Conservation (phyloP, 2,329 filamentous ascomycete species). For the Coniochaeta hoffmannii region DNA sequence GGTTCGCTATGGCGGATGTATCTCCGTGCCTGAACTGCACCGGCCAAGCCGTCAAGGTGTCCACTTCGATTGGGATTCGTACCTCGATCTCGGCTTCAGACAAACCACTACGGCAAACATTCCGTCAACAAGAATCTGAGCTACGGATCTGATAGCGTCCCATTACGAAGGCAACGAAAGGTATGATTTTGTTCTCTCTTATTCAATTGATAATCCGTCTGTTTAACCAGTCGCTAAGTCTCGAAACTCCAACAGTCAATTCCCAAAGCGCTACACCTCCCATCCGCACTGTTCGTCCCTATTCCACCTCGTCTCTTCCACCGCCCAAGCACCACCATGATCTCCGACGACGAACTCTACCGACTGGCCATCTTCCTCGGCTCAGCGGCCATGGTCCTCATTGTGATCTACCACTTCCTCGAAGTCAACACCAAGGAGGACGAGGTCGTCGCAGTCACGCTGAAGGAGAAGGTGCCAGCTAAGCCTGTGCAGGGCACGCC, state of each 20-base stretch:
- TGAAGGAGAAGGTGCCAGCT: constrained; percentile 19
- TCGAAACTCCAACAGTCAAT: not conserved
- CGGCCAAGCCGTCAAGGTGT: not conserved
- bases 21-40: not conserved
- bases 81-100: not conserved
- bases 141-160: not conserved
- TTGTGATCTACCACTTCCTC: constrained; percentile 92
- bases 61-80: not conserved
- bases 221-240: not conserved
- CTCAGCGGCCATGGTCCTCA: constrained; percentile 81
- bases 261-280: not conserved
- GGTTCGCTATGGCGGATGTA: not conserved
- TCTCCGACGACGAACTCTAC: constrained; percentile 89
- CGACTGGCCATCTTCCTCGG: constrained; percentile 88
- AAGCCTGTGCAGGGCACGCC: constrained; percentile 4
- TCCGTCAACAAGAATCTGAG: not conserved
- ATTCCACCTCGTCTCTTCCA: not conserved
- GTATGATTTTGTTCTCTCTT: not conserved
- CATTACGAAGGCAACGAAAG: not conserved
- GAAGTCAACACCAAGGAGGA: constrained; percentile 70
- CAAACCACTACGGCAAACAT: not conserved
- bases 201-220: not conserved
- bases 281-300: not conserved
- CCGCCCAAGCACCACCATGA: constrained; percentile 58
- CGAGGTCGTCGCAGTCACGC: constrained; percentile 15